Conservation (phyloP, 1,139 yeast species). For the Suhomyces ambrosiae region DNA sequence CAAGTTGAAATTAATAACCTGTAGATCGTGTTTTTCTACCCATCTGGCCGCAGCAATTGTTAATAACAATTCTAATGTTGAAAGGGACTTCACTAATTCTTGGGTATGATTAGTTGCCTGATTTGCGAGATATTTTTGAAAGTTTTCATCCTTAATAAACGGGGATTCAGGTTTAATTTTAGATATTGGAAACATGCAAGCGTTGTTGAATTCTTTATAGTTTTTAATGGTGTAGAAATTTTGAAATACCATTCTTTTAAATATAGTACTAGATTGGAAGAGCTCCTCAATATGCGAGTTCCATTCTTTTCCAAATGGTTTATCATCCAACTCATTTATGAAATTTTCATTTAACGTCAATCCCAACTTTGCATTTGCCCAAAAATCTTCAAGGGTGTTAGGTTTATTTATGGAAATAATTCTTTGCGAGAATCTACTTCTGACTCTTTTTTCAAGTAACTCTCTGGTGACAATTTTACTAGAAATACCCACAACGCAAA, state of each 20-base stretch:
- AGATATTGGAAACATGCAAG: slow-evolving; percentile 50
- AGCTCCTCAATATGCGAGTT: slow-evolving; percentile 45
- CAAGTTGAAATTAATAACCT: slow-evolving; percentile 68
- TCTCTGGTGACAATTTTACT: slow-evolving; percentile 77
- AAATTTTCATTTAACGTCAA: slow-evolving; percentile 27
- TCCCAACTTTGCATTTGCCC: slow-evolving; percentile 31
- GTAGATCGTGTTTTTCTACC: slow-evolving; percentile 58
- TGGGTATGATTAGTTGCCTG: slow-evolving; percentile 28
- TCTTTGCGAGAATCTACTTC: slow-evolving; percentile 86
- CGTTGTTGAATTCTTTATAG: slow-evolving; percentile 55
- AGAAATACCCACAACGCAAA: slow-evolving; percentile 80
- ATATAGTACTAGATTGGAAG: slow-evolving; percentile 13
- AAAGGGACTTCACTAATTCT: slow-evolving; percentile 47
- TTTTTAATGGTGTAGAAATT: slow-evolving; percentile 65
- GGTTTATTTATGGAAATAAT: slow-evolving; percentile 62
- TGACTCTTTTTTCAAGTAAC: slow-evolving; percentile 84
- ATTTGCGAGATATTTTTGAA: slow-evolving; percentile 25
- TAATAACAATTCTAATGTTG: slow-evolving; percentile 69
- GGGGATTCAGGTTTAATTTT: slow-evolving; percentile 30
- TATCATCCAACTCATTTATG: slow-evolving; percentile 19
- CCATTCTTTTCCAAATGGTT: slow-evolving; percentile 47
- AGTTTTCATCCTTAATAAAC: slow-evolving; percentile 34
- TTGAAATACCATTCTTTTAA: slow-evolving; percentile 31
- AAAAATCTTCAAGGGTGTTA: slow-evolving; percentile 45
- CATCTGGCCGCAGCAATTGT: slow-evolving; percentile 76